Percentiles rank a stretch among this genome's conserved stretches.
These are phyloP conservation scores for Ephemerocybe angulata DNA, from an alignment of 768 basidiomycete genomes.

Conservation along the genomic window DNA sequence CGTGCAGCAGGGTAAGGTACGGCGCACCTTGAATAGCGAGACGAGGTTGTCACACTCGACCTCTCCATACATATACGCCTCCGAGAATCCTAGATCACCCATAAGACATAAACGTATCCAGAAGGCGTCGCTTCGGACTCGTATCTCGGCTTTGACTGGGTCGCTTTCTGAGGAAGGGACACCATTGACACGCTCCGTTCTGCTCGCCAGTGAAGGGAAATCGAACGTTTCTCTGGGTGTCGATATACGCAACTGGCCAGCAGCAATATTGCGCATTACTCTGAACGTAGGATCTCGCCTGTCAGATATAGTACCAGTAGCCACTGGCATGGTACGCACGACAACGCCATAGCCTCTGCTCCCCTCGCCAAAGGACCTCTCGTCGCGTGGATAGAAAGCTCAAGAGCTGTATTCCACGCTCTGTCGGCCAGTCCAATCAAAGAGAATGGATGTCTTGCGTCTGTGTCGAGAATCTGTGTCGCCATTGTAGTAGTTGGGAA, in stretches of 20 bases:
- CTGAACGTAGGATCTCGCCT: slow-evolving; percentile 18
- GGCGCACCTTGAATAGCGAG: slow-evolving; percentile 57
- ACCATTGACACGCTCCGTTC: no score
- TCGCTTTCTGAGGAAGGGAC: no score
- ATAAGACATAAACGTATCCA: slow-evolving; percentile 57
- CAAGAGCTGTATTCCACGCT: slow-evolving; percentile 39
- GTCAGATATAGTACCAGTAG: no score
- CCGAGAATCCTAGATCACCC: slow-evolving; percentile 70
- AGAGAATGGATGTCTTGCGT: slow-evolving; percentile 43
- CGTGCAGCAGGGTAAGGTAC: neutral
- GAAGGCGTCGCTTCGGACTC: slow-evolving; percentile 50
- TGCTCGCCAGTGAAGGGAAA: no score
- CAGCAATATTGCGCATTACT: slow-evolving; percentile 41
- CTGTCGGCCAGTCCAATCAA: slow-evolving; percentile 38
- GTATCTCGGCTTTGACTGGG: slow-evolving; percentile 45
- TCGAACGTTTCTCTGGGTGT: slow-evolving; percentile 42
- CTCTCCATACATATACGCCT: slow-evolving; percentile 78
- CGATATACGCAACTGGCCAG: slow-evolving; percentile 47
- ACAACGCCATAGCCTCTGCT: slow-evolving; percentile 43
- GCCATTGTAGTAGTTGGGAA: no score
- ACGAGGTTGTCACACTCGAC: slow-evolving; percentile 66
- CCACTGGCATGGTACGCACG: no score
- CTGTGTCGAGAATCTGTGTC: slow-evolving; percentile 34
- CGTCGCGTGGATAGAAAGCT: slow-evolving; percentile 38
- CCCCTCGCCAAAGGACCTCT: slow-evolving; percentile 42